These are phyloP conservation scores for Exsudoporus frostii DNA, from an alignment of 768 basidiomycete genomes.

Conservation along the genomic window DNA sequence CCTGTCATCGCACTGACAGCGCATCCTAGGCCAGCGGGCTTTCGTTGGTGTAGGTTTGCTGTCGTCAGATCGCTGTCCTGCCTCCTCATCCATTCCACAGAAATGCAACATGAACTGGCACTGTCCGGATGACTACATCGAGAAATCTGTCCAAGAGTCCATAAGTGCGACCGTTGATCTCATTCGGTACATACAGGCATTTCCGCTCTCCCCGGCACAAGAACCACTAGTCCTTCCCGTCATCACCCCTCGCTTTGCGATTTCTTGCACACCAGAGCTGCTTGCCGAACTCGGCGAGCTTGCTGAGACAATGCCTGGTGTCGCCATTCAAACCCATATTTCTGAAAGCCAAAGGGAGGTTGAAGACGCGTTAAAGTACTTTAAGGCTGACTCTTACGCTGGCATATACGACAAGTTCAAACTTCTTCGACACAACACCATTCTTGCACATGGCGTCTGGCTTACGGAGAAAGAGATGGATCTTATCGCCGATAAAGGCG, in stretches of 20 bases:
- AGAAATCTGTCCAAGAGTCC: constrained; percentile 58
- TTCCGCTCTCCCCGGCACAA: constrained; percentile 37
- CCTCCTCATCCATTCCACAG: constrained; percentile 15
- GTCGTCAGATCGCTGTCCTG: not conserved
- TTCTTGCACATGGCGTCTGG: constrained; percentile 86
- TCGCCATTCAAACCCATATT: constrained; percentile 91
- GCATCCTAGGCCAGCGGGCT: constrained; percentile 66
- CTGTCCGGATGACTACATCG: constrained; percentile 65
- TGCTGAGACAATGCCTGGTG: constrained; percentile 51
- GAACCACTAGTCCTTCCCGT: constrained; percentile 80
- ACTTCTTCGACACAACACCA: constrained; percentile 73
- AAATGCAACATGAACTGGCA: constrained; percentile 54
- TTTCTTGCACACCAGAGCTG: constrained; percentile 77
- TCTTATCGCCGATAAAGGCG: constrained; percentile 58
- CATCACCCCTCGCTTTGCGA: constrained; percentile 94
- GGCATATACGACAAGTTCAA: constrained; percentile 78
- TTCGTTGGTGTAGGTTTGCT: constrained; percentile 70
- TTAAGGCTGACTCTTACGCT: constrained; percentile 70
- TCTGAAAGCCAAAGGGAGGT: constrained; percentile 81
- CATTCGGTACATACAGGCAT: constrained; percentile 63
- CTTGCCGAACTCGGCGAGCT: constrained; percentile 58
- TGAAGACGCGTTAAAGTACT: constrained; percentile 58
- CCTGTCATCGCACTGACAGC: constrained; percentile 5
- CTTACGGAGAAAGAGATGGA: constrained; percentile 70
- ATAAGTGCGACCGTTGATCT: constrained; percentile 59